These are phyloP conservation scores for Aureobasidium sp. DNA, from an alignment of 2,329 filamentous ascomycete genomes.

Conservation along the genomic window DNA sequence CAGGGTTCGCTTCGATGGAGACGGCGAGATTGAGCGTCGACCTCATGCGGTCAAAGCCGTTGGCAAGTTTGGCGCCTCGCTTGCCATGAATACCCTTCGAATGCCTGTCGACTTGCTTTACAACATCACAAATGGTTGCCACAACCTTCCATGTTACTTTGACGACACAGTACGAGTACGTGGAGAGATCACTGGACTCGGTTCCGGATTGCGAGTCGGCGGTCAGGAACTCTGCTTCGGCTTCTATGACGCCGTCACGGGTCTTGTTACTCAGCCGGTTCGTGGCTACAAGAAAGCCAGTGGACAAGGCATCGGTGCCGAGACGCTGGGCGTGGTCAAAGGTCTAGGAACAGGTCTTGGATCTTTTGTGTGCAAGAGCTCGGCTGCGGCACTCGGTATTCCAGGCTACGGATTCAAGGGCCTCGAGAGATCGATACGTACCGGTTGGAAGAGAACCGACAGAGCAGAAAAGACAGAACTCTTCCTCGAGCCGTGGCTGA, in stretches of 20 bases:
- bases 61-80: neutral
- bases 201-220: slow-evolving; percentile 40
- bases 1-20: neutral
- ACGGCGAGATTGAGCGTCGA: neutral
- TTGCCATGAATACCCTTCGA: neutral
- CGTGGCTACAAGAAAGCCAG: neutral
- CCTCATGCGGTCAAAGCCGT: neutral
- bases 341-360: too few species aligned
- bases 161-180: slow-evolving; percentile 57
- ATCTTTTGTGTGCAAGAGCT: too few species aligned
- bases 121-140: slow-evolving; percentile 54
- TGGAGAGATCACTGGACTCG: slow-evolving; percentile 53
- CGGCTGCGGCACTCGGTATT: too few species aligned
- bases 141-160: slow-evolving; percentile 54
- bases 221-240: neutral
- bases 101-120: neutral
- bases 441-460: too few species aligned
- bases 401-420: too few species aligned
- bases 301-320: too few species aligned
- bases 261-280: slow-evolving; percentile 58
- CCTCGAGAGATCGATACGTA: too few species aligned
- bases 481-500: too few species aligned
- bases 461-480: too few species aligned
- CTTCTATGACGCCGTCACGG: slow-evolving; percentile 42
- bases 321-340: too few species aligned